phyloP scores from a whole-genome alignment of 768 basidiomycete species.

The Tulasnella sp. region DNA sequence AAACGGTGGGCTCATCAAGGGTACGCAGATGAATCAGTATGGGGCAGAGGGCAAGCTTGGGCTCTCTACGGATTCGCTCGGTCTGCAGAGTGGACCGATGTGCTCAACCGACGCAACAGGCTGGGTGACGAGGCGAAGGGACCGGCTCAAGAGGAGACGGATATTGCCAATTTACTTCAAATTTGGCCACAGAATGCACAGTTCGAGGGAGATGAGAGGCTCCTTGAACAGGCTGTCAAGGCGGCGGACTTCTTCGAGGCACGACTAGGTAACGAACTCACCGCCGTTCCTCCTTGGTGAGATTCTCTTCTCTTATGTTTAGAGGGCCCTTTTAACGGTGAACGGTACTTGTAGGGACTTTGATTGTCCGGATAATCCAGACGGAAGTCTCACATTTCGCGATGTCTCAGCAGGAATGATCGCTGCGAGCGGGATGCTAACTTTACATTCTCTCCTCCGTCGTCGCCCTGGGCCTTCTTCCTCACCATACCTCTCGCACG shows the following conservation, averaged over 20 bases:
- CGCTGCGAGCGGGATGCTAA: conserved; percentile 4
- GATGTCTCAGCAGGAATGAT: conserved; percentile 16
- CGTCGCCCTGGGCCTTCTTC: no score
- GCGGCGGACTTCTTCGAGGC: conserved; percentile 5
- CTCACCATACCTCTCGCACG: conserved; percentile 8
- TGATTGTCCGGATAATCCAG: not conserved
- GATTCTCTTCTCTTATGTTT: not conserved
- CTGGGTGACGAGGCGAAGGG: not conserved
- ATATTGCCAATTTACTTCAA: not conserved
- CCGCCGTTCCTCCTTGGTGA: conserved; percentile 9
- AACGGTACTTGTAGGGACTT: not conserved
- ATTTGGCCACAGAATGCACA: not conserved
- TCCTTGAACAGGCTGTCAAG: not conserved
- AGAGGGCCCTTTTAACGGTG: not conserved
- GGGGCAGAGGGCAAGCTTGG: conserved; percentile 13
- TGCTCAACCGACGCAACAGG: not conserved
- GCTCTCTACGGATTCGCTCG: conserved; percentile 6
- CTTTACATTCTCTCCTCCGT: not conserved
- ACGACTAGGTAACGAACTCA: not conserved
- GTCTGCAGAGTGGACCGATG: conserved; percentile 1
- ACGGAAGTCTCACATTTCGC: conserved; percentile 9
- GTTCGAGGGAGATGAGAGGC: not conserved
- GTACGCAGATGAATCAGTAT: conserved; percentile 4
- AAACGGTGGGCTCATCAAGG: conserved; percentile 9
- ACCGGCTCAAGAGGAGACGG: not conserved